A percentile compares a stretch with the other conserved stretches of the same genome.
phyloP scores from a whole-genome alignment of 805 yeast genomes.

The Candida hispaniensis region DNA sequence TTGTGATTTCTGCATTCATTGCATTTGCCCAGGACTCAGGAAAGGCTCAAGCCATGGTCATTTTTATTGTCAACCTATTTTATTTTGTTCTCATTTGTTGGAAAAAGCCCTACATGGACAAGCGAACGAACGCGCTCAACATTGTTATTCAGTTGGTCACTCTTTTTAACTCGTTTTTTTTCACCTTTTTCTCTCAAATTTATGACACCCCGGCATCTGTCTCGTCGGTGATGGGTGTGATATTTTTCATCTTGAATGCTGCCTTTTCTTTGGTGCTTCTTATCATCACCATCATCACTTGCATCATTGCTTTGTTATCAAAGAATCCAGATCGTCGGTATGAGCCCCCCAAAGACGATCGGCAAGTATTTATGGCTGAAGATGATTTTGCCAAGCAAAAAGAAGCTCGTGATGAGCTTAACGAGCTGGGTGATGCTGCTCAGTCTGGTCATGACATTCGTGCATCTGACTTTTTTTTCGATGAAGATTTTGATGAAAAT shows the following conservation, averaged over 20 bases:
- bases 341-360: conserved; percentile 92
- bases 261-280: conserved; percentile 71
- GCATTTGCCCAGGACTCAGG: conserved; percentile 79
- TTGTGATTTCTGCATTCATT: conserved; percentile 32
- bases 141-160: conserved; percentile 73
- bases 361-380: conserved; percentile 68
- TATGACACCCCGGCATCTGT: conserved; percentile 79
- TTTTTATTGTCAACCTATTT: conserved; percentile 63
- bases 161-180: conserved; percentile 73
- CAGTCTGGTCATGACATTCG: conserved; percentile 14
- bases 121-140: conserved; percentile 83
- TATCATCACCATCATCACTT: conserved; percentile 78
- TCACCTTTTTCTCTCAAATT: conserved; percentile 75
- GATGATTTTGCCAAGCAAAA: conserved; percentile 23
- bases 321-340: conserved; percentile 93
- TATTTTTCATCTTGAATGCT: conserved; percentile 83
- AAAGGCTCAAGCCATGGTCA: conserved; percentile 65
- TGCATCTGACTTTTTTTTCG: conserved; percentile 5
- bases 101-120: conserved; percentile 86
- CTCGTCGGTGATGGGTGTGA: conserved; percentile 85
- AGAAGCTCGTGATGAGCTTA: conserved; percentile 44
- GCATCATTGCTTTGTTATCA: conserved; percentile 70
- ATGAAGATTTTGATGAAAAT: conserved; percentile 4
- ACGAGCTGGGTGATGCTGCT: conserved; percentile 50
- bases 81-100: conserved; percentile 57